A percentile compares a stretch with the other conserved stretches of the same genome.
phyloP scores from a whole-genome alignment of 2,329 filamentous ascomycete species.

The Scedosporium dehoogii region DNA sequence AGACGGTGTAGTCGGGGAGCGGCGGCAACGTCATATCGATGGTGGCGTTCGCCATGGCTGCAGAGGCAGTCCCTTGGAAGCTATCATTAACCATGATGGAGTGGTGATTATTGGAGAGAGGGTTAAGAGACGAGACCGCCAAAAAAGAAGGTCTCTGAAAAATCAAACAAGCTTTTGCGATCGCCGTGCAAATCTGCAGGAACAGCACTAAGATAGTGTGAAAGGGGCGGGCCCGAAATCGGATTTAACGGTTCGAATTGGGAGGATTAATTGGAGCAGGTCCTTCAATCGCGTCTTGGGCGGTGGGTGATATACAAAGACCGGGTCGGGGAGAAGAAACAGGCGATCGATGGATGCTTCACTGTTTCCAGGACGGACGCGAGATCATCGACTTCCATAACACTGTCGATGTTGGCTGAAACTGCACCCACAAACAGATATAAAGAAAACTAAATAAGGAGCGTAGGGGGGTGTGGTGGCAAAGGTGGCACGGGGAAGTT shows the following conservation, averaged over 20 bases:
- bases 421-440: neutral
- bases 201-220: neutral
- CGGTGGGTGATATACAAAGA: neutral
- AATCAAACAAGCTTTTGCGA: neutral
- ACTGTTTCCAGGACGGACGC: conserved; percentile 1
- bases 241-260: neutral
- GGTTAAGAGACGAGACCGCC: neutral
- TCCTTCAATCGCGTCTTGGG: neutral
- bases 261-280: neutral
- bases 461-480: conserved; percentile 1
- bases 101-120: neutral
- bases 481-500: conserved; percentile 1
- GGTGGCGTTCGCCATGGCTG: conserved; percentile 41
- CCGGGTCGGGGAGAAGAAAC: neutral
- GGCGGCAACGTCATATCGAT: conserved; percentile 60
- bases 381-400: neutral
- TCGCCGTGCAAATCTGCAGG: neutral
- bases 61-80: conserved; percentile 14
- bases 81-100: conserved; percentile 30
- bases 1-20: conserved; percentile 70
- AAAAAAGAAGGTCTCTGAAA: neutral
- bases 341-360: neutral
- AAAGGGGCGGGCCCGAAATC: neutral
- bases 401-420: neutral
- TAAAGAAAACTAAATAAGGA: conserved; percentile 5